Percentiles rank a stretch among this genome's conserved stretches.
phyloP scores from a whole-genome alignment of 106 monocot genomes.

The Allium cepa region DNA sequence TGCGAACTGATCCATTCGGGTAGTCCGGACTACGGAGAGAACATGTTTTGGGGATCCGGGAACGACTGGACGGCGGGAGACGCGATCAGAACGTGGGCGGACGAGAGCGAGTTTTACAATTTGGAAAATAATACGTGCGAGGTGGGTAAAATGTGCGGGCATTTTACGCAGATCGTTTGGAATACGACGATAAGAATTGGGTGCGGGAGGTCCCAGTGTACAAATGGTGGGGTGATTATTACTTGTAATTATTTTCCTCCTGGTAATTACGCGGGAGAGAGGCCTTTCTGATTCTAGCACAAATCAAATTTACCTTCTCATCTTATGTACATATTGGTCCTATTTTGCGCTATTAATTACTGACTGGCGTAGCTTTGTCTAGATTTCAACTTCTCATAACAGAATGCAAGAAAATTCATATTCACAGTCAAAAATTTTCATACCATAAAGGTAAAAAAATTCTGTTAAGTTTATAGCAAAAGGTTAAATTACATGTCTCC shows the following conservation, averaged over 20 bases:
- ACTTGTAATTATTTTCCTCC: conserved; percentile 49
- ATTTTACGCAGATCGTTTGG: conserved; percentile 62
- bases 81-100: conserved; percentile 28
- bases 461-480: no score
- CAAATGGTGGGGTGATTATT: conserved; percentile 27
- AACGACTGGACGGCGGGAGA: conserved; percentile 16
- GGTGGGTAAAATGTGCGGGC: conserved; percentile 22
- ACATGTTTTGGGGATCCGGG: conserved; percentile 40
- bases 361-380: no score
- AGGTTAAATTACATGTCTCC: no score
- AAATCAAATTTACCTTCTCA: no score
- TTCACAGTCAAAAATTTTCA: no score
- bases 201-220: conserved; percentile 33
- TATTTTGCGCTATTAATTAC: no score
- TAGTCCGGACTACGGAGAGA: conserved; percentile 28
- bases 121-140: conserved; percentile 12
- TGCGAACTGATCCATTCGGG: conserved; percentile 29
- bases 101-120: conserved; percentile 22
- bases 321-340: no score
- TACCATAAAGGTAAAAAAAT: no score
- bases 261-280: conserved; percentile 39
- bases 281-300: conserved; percentile 8
- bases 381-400: no score
- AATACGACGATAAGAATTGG: conserved; percentile 23
- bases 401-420: no score